Evolutionary conservation across 108 stramenopile genomes (phyloP), one percentile per base, ranked within the genome.

Genomic region (Fistulifera pelliculosa): DNA sequence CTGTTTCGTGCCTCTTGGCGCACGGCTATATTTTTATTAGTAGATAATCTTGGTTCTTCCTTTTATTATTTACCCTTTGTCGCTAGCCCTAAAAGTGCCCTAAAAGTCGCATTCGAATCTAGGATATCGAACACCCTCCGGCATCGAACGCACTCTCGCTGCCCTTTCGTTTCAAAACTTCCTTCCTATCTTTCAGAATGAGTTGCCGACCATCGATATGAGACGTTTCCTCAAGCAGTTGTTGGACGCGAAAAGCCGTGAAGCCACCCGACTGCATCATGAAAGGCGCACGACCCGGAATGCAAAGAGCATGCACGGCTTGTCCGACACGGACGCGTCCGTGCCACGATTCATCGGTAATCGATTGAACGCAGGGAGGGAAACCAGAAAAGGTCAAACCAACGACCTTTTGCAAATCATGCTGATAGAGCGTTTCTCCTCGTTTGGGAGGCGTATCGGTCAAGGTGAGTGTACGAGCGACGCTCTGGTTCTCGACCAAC

Each of bases 261-360:
- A 65, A 65, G 10, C 35, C 64, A 27, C 64, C 64, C 1, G 64
- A 35, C 10, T 31, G 38, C 31, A 65, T 22, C 21, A 56, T 57
- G 39, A 49, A 18, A 24, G 48, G 11, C 3, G 54, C 40, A 17
- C 41, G 35, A 4, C 64, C 64, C 6, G 64, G 64, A 41, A 65
- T 47, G 16, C 19, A 23, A 24, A 65, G 49, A 38, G 64, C 64
- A 15, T 49, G 55, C 0, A 65, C 47, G 13, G 56, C 49, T 41
- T 65, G 64, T 23, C 56, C 48, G 17, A 48, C 47, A 40, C 38
- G 27, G 8, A 65, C 15, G 14, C 54, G 54, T 41, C 55, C 56
- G 8, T 16, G 10, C 64, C 56, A 26, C 19, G 26, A 35, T 3
- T 35, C 3, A 35, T 35, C 31, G 31, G 6, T 35, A 8, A 35